A percentile compares a stretch with the other conserved stretches of the same genome.
Conservation (phyloP, 148 eudicot genomes). For the Rhododendron kiyosumense region DNA sequence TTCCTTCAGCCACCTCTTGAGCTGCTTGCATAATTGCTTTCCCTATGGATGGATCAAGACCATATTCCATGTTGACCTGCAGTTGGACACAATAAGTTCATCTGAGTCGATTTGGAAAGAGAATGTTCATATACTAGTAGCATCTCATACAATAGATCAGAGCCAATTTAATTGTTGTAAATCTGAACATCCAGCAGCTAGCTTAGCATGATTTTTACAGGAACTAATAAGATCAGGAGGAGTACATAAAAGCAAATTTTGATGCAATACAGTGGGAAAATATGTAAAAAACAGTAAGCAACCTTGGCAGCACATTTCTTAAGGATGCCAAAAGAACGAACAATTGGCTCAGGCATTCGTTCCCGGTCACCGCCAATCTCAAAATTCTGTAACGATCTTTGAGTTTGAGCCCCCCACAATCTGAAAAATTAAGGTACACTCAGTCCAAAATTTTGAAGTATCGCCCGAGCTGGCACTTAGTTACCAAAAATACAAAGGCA, state of each 20-base stretch:
- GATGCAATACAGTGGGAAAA: background rate
- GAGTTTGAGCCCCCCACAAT: constrained; percentile 99
- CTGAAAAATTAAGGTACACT: constrained; percentile 26
- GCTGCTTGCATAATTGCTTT: constrained; percentile 99
- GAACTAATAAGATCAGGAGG: background rate
- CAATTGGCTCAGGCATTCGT: constrained; percentile 95
- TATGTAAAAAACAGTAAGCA: background rate
- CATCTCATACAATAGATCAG: background rate
- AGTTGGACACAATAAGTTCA: constrained; percentile 12
- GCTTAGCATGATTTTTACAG: background rate
- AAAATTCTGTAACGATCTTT: constrained; percentile 92
- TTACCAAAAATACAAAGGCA: background rate
- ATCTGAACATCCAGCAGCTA: background rate
- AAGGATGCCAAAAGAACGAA: constrained; percentile 84
- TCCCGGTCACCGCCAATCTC: constrained; percentile 98
- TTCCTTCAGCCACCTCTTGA: constrained; percentile 93
- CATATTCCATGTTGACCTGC: constrained; percentile 96
- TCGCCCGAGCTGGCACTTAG: background rate
- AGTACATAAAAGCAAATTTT: background rate
- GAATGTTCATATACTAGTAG: background rate
- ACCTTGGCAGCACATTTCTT: constrained; percentile 98
- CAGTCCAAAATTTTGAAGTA: background rate
- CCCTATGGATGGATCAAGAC: constrained; percentile 85
- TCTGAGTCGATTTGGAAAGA: constrained; percentile 4
- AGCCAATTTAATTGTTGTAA: background rate